Base-by-base conservation (phyloP, 768 basidiomycete genomes). In the Infundibulicybe gibba region DNA sequence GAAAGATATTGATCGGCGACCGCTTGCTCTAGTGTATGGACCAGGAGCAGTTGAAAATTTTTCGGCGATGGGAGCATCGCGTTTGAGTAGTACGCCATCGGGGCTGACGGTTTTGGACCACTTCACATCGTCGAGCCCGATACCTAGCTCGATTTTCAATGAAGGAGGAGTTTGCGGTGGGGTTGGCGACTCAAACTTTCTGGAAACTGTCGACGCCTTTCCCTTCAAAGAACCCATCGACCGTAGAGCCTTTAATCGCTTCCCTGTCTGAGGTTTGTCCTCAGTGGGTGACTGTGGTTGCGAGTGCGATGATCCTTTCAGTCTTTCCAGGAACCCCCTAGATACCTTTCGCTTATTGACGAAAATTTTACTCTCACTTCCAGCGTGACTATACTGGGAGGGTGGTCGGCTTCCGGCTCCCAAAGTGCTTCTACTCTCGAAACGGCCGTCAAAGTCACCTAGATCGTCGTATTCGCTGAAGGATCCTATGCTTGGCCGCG, bases 401-500 rank as follows among this genome's bases (percentile, higher is more conserved):
- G n/a, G n/a, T n/a, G n/a, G n/a, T n/a, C n/a, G n/a, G n/a, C n/a
- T n/a, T 17, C 72, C 72, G 32, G 73, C 72, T 6, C 77, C 85
- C 8, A 90, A 63, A 0, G 88, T 90, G 59, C 87, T 90, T 49
- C 73, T 75, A 57, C 90, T 91, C 54, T 86, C 87, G 52, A 92
- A 94, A 8, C 86, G 77, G 35, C 90, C 90, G 30, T 91, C 87
- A 44, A 94, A 94, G 60, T 94, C 90, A 16, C 81, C 74, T 40
- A 94, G 64, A 65, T 94, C 90, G 51, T 94, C 90, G 52, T 93
- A 94, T 54, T 92, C 90, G 59, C 88, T 90, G 63, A 88, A 89
- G 2, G 86, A 85, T 13, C 76, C 80, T n/a, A 81, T 64, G 53
- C 90, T 92, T 41, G 83, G 86, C 15, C 89, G 76, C 25, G 81